Conservation (phyloP, 257 asterid genomes). For the Gynochthodes officinalis region DNA sequence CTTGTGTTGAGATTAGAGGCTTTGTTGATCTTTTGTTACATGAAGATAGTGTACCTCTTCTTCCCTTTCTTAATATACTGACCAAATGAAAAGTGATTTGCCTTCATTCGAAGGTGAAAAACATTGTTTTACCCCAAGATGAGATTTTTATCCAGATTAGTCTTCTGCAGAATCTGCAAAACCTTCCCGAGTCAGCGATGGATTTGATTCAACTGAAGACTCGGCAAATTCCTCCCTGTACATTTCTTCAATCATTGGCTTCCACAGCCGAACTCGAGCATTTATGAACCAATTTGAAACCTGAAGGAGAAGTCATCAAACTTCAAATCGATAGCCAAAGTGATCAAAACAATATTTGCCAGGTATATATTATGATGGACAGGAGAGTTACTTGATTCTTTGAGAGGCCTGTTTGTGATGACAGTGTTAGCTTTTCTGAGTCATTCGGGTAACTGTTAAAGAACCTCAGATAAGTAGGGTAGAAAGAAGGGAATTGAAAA, state of each 20-base stretch:
- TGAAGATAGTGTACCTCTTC: too few relatives aligned
- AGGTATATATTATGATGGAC: background rate
- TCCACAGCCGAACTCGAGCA: conserved; percentile 91
- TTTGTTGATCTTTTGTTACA: background rate
- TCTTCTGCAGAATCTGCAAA: conserved; percentile 57
- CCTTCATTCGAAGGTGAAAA: background rate
- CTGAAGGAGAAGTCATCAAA: conserved; percentile 25
- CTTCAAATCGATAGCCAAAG: background rate
- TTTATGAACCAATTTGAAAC: conserved; percentile 89
- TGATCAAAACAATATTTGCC: background rate
- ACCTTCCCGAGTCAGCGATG: conserved; percentile 42
- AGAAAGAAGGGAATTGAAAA: background rate
- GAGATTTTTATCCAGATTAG: conserved; percentile 12
- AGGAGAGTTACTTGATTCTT: conserved; percentile 69
- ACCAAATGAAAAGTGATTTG: background rate
- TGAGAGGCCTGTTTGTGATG: conserved; percentile 87
- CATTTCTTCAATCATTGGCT: conserved; percentile 96
- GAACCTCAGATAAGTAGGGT: background rate
- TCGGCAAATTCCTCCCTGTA: conserved; percentile 80
- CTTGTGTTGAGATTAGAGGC: background rate
- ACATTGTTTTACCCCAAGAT: background rate
- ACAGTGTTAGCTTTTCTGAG: conserved; percentile 78
- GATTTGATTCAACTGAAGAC: conserved; percentile 59
- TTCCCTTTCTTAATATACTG: too few relatives aligned
- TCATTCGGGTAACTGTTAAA: conserved; percentile 78